Evolutionary conservation across 495 filamentous ascomycete species (phyloP), one percentile per base, ranked within the genome.

Genomic region (Aspergillus leporis): DNA sequence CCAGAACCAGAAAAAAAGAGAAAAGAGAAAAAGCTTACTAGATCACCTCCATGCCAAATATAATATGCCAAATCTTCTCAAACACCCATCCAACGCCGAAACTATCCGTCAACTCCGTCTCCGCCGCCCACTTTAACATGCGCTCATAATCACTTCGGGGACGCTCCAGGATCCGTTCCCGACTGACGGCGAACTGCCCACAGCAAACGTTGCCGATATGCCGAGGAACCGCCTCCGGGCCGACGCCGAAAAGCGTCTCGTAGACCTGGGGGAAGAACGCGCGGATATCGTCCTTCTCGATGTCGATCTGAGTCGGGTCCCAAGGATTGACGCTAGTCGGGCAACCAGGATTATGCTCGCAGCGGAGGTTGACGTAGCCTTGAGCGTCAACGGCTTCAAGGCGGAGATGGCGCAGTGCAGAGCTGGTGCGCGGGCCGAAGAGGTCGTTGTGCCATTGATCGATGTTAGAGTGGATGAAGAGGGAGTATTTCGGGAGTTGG

Each of bases 401-500:
- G 7, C 74, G 76, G 1, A 78, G 63, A 28, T 67, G 67, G 14
- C 56, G 58, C 30, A 78, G 59, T 0, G 65, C 62, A 22, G 62
- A 43, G 38, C 53, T 61, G 21, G 76, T 78, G 14, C 52, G 59
- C 1, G 70, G 58, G 0, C 74, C 74, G 55, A 76, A 73, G 7
- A 78, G 64, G 53, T 78, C 76, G 36, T 78, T 78, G 62, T 78
- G 76, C 72, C 76, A 76, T 51, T 78, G 76, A 12, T 77, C 68
- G 16, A 57, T 59, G 59, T 68, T 68, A 47, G 73, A 70, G 60
- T 78, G 76, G 43, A 78, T 66, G 58, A 78, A 78, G 21, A 78
- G 63, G 0, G 70, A 68, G 63, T 76, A 75, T 12, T 56, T 60
- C 3, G 74, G 73, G 14, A 78, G 70, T 6, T 53, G 45, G 36